Evolutionary conservation across 192 early-diverging fungal species (phyloP).

Genomic region (Funneliformis mosseae): DNA sequence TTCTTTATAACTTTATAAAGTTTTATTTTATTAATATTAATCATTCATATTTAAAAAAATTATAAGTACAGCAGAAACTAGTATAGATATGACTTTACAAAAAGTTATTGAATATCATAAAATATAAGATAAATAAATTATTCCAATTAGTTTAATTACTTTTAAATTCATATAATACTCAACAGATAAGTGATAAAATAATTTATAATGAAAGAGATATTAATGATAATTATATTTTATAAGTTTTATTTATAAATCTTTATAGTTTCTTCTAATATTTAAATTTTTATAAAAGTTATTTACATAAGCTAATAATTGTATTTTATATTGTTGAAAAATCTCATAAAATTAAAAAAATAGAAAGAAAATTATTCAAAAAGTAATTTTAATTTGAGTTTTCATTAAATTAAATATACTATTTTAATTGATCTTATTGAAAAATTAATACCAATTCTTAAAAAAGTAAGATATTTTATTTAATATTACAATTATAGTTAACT

Average conservation of each 20-base stretch:
- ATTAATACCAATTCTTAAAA: not conserved
- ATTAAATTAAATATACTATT: not conserved
- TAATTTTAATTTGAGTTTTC: not conserved
- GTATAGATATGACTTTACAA: no score
- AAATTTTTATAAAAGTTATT: not conserved
- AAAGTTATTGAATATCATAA: no score
- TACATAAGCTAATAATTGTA: not conserved
- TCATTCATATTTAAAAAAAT: no score
- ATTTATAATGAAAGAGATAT: not conserved
- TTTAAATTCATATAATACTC: not conserved
- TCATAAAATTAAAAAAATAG: not conserved
- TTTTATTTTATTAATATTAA: no score
- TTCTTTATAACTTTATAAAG: no score
- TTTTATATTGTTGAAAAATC: not conserved
- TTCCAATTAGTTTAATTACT: not conserved
- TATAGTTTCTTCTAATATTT: not conserved
- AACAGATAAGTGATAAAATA: not conserved
- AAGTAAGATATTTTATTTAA: constrained; percentile 5
- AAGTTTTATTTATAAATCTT: not conserved
- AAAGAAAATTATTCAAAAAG: not conserved
- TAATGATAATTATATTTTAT: not conserved
- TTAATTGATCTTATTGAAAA: not conserved
- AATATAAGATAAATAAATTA: not conserved
- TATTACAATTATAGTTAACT: not conserved
- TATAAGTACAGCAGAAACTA: no score